These are phyloP conservation scores for Cyclotella sp. DNA, from an alignment of 108 stramenopile genomes.

Conservation along the genomic window DNA sequence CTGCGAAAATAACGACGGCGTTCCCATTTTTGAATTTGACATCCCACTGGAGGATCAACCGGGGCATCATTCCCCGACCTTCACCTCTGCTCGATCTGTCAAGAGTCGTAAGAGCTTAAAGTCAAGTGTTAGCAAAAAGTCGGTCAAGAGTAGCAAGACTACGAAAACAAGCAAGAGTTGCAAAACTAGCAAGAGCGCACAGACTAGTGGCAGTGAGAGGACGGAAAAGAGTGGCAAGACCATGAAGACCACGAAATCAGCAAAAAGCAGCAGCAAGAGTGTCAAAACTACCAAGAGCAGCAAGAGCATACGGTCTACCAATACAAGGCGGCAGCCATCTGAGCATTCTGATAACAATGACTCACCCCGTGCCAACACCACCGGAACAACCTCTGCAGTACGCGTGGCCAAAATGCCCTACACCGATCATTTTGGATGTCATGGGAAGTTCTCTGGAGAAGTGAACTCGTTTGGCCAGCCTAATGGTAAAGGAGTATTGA, in stretches of 20 bases:
- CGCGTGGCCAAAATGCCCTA: constrained; percentile 50
- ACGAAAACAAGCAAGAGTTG: constrained; percentile 11
- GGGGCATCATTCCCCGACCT: constrained; percentile 1
- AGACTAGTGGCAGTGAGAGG: not conserved
- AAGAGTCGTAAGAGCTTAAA: constrained; percentile 39
- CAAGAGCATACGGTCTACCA: not conserved
- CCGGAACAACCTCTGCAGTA: constrained; percentile 11
- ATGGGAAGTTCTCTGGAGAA: constrained; percentile 64
- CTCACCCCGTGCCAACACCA: not conserved
- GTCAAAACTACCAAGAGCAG: constrained; percentile 6
- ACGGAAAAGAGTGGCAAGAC: constrained; percentile 29
- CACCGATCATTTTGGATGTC: constrained; percentile 63
- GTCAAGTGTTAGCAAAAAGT: constrained; percentile 12
- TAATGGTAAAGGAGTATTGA: constrained; percentile 62
- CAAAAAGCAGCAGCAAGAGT: constrained; percentile 21
- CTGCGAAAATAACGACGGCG: not conserved
- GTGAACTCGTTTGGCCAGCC: constrained; percentile 59
- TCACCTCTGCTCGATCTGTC: constrained; percentile 17
- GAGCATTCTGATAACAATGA: not conserved
- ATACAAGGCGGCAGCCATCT: not conserved
- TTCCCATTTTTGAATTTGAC: constrained; percentile 54
- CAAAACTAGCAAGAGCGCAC: constrained; percentile 10
- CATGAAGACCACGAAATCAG: constrained; percentile 20
- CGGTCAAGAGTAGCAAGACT: constrained; percentile 6
- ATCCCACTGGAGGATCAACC: constrained; percentile 36